A percentile compares a stretch with the other conserved stretches of the same genome.
These are phyloP conservation scores for Phaffomyces opuntiae DNA, from an alignment of 805 yeast species.

Conservation along the genomic window DNA sequence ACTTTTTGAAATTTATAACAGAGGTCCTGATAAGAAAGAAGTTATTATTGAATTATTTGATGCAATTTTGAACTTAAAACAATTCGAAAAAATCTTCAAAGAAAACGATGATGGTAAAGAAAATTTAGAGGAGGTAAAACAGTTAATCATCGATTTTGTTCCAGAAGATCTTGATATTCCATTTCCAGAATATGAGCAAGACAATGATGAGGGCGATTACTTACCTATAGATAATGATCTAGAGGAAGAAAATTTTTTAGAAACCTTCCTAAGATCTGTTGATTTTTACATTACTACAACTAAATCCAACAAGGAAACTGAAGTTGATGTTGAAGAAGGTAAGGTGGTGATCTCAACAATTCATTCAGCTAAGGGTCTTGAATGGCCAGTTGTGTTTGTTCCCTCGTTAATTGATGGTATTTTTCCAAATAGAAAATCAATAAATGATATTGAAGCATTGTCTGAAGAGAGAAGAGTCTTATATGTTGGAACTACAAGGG, in stretches of 20 bases:
- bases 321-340: constrained; percentile 22
- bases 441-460: constrained; percentile 24
- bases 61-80: not conserved
- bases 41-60: constrained; percentile 12
- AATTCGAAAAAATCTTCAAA: constrained; percentile 4
- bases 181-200: not conserved
- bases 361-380: constrained; percentile 90
- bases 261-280: constrained; percentile 30
- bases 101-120: constrained; percentile 26
- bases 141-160: constrained; percentile 29
- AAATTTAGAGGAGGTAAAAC: constrained; percentile 35
- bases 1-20: constrained; percentile 1
- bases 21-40: not conserved
- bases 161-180: constrained; percentile 24
- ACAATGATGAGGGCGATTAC: not conserved
- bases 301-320: constrained; percentile 8
- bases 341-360: constrained; percentile 67
- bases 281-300: constrained; percentile 24
- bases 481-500: constrained; percentile 86
- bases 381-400: constrained; percentile 89
- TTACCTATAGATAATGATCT: not conserved
- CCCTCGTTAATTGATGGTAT: constrained; percentile 64
- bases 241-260: constrained; percentile 15
- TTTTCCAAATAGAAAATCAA: constrained; percentile 45
- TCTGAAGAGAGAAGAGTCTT: constrained; percentile 81